Percentiles rank a stretch among this genome's conserved stretches.
Conservation (phyloP, 1,139 yeast species). For the Sugiyamaella grinbergsii region DNA sequence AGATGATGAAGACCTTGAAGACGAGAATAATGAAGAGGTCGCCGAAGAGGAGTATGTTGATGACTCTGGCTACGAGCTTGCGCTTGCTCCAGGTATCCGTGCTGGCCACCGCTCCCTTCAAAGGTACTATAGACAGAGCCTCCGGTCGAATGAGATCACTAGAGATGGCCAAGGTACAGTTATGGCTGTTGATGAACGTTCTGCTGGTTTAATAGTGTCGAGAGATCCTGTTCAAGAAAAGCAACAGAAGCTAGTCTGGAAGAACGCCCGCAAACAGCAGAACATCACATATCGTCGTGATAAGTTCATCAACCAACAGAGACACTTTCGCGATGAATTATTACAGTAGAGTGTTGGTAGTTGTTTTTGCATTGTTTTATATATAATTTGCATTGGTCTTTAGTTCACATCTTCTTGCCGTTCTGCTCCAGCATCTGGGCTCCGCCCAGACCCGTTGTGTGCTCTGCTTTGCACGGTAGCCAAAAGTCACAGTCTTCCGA, state of each 20-base stretch:
- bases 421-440: neutral
- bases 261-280: conserved; percentile 62
- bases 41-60: conserved; percentile 49
- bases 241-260: conserved; percentile 77
- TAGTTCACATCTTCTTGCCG: neutral
- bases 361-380: conserved; percentile 4
- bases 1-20: conserved; percentile 47
- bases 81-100: conserved; percentile 82
- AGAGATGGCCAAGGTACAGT: conserved; percentile 94
- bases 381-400: conserved; percentile 10
- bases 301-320: conserved; percentile 83
- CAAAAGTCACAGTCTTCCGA: no score
- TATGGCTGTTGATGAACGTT: conserved; percentile 86
- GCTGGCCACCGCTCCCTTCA: conserved; percentile 89
- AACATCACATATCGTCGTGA: conserved; percentile 77
- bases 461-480: no score
- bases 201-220: conserved; percentile 52
- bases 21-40: conserved; percentile 51
- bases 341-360: conserved; percentile 56
- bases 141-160: conserved; percentile 70
- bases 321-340: conserved; percentile 87
- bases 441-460: neutral
- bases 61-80: conserved; percentile 72
- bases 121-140: conserved; percentile 81
- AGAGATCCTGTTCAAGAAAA: conserved; percentile 51